Evolutionary conservation across 2,329 filamentous ascomycete species (phyloP).

Genomic region (Phaeosphaeria sp.): DNA sequence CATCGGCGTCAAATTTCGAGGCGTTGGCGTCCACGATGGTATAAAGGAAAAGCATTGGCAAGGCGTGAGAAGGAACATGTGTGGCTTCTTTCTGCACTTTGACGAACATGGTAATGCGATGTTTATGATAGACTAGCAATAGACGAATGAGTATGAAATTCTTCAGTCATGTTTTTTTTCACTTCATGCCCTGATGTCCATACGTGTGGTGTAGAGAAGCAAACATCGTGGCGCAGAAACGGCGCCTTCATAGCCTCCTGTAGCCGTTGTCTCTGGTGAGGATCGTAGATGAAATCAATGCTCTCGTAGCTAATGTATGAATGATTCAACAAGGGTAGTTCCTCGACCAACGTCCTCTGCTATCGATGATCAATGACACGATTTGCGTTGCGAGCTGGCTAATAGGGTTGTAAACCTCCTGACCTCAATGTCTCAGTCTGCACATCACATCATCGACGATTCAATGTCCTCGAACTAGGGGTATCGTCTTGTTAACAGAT

Average conservation of each 20-base stretch:
- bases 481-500: too few species aligned
- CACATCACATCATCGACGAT: too few species aligned
- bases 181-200: too few species aligned
- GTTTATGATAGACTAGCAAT: slow-evolving; percentile 37
- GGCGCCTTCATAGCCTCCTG: too few species aligned
- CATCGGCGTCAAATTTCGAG: neutral
- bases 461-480: too few species aligned
- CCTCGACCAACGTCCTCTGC: neutral
- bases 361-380: too few species aligned
- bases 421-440: too few species aligned
- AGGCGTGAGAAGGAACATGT: slow-evolving; percentile 12
- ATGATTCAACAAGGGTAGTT: neutral
- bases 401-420: too few species aligned
- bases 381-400: too few species aligned
- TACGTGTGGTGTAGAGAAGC: neutral
- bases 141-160: slow-evolving; percentile 27
- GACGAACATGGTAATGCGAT: slow-evolving; percentile 31
- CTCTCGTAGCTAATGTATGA: neutral
- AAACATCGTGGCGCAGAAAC: too few species aligned
- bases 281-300: too few species aligned
- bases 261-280: too few species aligned
- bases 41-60: slow-evolving; percentile 2
- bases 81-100: slow-evolving; percentile 6
- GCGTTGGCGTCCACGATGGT: neutral
- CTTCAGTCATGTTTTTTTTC: neutral